Evolutionary conservation across 345 rosid genomes (phyloP).

Genomic region (Gossypium anomalum): DNA sequence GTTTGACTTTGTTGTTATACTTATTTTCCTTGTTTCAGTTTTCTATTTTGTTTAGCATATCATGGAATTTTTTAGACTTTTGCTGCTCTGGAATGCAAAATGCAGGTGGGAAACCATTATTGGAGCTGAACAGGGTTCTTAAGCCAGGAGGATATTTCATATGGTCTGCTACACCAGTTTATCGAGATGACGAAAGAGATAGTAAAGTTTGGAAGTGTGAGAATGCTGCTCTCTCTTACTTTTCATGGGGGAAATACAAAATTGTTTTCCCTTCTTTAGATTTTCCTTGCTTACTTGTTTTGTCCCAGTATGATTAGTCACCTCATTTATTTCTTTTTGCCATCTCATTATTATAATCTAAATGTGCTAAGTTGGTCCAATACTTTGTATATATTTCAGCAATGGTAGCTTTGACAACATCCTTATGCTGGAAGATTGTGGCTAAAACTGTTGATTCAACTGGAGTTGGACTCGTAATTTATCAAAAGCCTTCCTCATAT

Average conservation of each 20-base stretch:
- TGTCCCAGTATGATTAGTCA: neutral
- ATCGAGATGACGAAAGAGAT: constrained; percentile 61
- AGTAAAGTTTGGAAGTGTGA: constrained; percentile 60
- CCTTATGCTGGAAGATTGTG: constrained; percentile 82
- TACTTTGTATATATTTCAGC: constrained; percentile 45
- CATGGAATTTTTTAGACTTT: constrained; percentile 3
- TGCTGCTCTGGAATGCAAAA: constrained; percentile 15
- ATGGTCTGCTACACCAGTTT: constrained; percentile 98
- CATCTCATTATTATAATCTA: neutral
- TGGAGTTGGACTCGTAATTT: constrained; percentile 79
- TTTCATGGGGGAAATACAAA: neutral
- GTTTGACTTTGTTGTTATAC: neutral
- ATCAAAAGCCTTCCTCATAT: constrained; percentile 65
- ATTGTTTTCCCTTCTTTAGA: neutral
- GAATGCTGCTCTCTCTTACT: constrained; percentile 3
- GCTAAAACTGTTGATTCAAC: constrained; percentile 57
- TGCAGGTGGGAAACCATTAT: constrained; percentile 88
- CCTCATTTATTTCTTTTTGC: neutral
- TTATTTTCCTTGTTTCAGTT: neutral
- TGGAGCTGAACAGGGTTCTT: constrained; percentile 87
- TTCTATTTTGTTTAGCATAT: neutral
- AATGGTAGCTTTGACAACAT: constrained; percentile 61
- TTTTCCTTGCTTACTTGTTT: constrained; percentile 4
- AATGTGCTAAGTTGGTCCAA: constrained; percentile 11
- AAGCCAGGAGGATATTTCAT: constrained; percentile 92